Evolutionary conservation across 768 basidiomycete species (phyloP).

Genomic region (Trametes punicea): DNA sequence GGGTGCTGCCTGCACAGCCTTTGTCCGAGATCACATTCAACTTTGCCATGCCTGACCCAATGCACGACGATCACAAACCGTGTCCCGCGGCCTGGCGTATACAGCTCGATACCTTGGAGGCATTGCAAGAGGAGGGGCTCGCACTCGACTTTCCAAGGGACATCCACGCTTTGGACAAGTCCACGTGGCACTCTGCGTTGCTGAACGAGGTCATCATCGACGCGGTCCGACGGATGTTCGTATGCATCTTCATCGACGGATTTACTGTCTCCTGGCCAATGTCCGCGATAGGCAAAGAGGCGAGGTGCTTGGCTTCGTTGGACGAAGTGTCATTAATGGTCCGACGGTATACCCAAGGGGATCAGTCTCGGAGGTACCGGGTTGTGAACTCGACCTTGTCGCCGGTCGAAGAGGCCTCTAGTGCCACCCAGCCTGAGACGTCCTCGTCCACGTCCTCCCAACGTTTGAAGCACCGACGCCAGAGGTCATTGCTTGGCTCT

Average conservation of each 20-base stretch:
- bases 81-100: constrained; percentile 11
- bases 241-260: constrained; percentile 59
- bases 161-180: constrained; percentile 58
- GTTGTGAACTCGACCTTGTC: background rate
- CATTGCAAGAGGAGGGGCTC: constrained; percentile 42
- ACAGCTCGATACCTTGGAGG: constrained; percentile 3
- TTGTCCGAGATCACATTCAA: constrained; percentile 58
- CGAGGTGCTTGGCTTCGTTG: constrained; percentile 43
- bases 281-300: constrained; percentile 19
- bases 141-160: constrained; percentile 46
- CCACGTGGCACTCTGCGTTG: constrained; percentile 53
- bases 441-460: constrained; percentile 11
- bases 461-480: constrained; percentile 57
- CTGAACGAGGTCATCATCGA: constrained; percentile 64
- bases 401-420: background rate
- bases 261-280: constrained; percentile 47
- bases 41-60: constrained; percentile 44
- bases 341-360: constrained; percentile 4
- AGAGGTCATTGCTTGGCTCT: constrained; percentile 67
- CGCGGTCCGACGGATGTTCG: constrained; percentile 42
- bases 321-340: constrained; percentile 53
- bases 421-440: background rate
- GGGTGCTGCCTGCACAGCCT: constrained; percentile 43
- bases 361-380: background rate
- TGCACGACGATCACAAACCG: constrained; percentile 5